A percentile compares a stretch with the other conserved stretches of the same genome.
These are phyloP conservation scores for Tephrocybe sp. DNA, from an alignment of 768 basidiomycete genomes.

Conservation along the genomic window DNA sequence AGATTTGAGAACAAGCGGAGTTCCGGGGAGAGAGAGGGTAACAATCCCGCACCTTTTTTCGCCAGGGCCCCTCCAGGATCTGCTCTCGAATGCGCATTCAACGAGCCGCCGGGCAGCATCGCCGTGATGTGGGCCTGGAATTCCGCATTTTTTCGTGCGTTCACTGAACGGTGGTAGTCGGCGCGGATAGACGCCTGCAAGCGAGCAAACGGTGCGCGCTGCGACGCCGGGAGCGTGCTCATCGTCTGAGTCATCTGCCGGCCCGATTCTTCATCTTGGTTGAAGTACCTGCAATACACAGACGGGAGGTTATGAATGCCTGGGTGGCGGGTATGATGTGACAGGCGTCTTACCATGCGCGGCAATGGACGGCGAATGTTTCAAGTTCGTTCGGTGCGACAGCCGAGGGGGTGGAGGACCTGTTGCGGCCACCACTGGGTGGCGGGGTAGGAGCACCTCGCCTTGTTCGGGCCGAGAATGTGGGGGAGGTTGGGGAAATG, in stretches of 20 bases:
- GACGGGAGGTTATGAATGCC: not conserved
- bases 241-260: conserved; percentile 82
- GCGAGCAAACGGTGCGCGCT: conserved; percentile 84
- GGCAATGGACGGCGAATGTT: conserved; percentile 74
- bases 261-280: conserved; percentile 78
- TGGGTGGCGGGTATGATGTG: conserved; percentile 2
- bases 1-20: not conserved
- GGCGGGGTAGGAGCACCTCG: conserved; percentile 58
- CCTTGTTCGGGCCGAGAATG: conserved; percentile 49
- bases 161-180: conserved; percentile 80
- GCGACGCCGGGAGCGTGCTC: conserved; percentile 75
- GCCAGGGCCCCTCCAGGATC: conserved; percentile 65
- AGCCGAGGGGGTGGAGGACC: conserved; percentile 70
- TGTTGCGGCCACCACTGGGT: conserved; percentile 56
- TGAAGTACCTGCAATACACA: conserved; percentile 70
- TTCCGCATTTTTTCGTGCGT: conserved; percentile 74
- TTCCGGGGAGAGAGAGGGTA: not conserved
- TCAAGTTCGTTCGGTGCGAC: conserved; percentile 71
- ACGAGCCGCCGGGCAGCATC: conserved; percentile 76
- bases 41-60: conserved; percentile 49
- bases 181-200: conserved; percentile 86
- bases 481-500: conserved; percentile 59
- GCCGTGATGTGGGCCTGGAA: conserved; percentile 83
- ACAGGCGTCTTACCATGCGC: conserved; percentile 59
- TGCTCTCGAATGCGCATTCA: conserved; percentile 72